A percentile compares a stretch with the other conserved stretches of the same genome.
These are phyloP conservation scores for Lonicera japonica DNA, from an alignment of 129 eudicot species.

Conservation along the genomic window DNA sequence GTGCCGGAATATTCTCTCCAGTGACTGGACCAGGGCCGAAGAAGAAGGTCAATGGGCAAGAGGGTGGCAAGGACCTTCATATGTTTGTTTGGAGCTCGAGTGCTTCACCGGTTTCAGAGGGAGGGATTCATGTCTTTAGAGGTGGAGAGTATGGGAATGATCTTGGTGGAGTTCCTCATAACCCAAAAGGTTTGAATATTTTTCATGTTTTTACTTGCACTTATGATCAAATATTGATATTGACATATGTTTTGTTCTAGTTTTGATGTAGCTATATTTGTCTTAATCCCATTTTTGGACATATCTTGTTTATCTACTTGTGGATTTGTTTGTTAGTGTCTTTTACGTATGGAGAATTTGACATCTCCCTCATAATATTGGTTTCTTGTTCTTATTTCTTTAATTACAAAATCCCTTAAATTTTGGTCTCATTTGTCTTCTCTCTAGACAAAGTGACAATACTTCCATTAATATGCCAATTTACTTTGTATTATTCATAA, in stretches of 20 bases:
- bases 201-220: background rate
- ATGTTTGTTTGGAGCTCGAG: slow-evolving; percentile 95
- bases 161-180: slow-evolving; percentile 44
- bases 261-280: background rate
- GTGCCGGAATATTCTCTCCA: slow-evolving; percentile 80
- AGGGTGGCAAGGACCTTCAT: slow-evolving; percentile 64
- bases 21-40: slow-evolving; percentile 38
- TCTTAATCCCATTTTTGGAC: slow-evolving; percentile 8
- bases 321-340: slow-evolving; percentile 8
- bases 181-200: slow-evolving; percentile 45
- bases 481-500: background rate
- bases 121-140: slow-evolving; percentile 78
- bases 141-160: slow-evolving; percentile 68
- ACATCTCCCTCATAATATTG: slow-evolving; percentile 15
- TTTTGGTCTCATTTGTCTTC: background rate
- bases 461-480: background rate
- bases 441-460: background rate
- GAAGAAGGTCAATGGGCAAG: slow-evolving; percentile 45
- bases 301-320: background rate
- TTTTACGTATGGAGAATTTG: background rate
- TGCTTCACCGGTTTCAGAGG: slow-evolving; percentile 84
- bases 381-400: background rate
- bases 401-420: slow-evolving; percentile 7
- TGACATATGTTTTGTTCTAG: background rate
- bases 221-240: background rate